Evolutionary conservation across 2,329 filamentous ascomycete species (phyloP), one percentile per base, ranked within the genome.

Genomic region (Fusarium armeniacum): DNA sequence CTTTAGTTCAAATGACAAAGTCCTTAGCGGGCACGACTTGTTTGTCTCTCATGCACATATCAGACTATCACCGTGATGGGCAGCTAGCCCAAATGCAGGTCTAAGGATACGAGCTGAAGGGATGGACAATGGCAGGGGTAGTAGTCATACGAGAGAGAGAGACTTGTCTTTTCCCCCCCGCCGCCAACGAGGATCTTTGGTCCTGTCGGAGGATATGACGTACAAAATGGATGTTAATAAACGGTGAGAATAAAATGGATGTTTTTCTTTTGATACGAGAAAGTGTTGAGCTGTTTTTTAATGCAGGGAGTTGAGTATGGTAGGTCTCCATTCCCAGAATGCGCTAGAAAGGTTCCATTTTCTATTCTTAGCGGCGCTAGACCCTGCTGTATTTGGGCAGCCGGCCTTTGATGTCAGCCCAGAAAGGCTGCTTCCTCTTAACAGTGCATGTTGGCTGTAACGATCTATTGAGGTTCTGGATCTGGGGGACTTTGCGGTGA

Each of bases 341-440:
- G 20, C 58, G 45, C 58, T 62, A 62, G 59, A 61, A 62, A 32
- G n/a, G 58, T 56, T 56, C 60, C 26, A 62, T 62, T n/a, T 28
- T 63, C 60, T 63, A 63, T 63, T 63, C 46, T 63, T 62, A 50
- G 60, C 12, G 30, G 28, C 60, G 41, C 60, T 62, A 62, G 49
- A 65, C 50, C 64, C 64, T 56, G 41, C 50, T 62, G 36, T 18
- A 18, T 15, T 16, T 20, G 20, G 5, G 15, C 47, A 46, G n/a
- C 20, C 36, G 18, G 18, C 35, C 33, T 53, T 51, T 41, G 30
- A 47, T 61, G 41, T 54, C 62, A 65, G 62, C 61, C 61, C 53
- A 60, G 60, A 47, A 65, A 15, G 62, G 62, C 62, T 65, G 44
- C 18, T 46, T 36, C 26, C 24, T 30, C 6, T 20, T 5, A n/a